Base-by-base conservation (phyloP, 2,329 filamentous ascomycete species). In the Xylariaceae sp. region DNA sequence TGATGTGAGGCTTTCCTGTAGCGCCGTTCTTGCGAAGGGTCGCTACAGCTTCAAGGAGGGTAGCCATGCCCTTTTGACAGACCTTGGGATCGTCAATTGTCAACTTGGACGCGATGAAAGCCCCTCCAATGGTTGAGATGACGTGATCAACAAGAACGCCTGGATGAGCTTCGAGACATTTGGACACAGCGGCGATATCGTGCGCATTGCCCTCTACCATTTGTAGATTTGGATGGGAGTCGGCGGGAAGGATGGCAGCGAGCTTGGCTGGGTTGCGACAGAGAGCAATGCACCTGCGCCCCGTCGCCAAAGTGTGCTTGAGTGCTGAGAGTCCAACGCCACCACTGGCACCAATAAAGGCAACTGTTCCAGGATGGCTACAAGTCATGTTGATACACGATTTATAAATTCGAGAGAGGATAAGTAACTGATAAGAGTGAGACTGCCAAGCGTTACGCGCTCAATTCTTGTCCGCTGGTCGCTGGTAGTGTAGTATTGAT, bases 331-430 rank as follows among this genome's bases (percentile, higher is more conserved):
- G 71, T 48, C 74, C 77, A 52, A 71, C 72, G 43, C 79, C 80
- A 31, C 71, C 73, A 31, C 75, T 81, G 38, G 79, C 76, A 50
- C 80, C 80, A 46, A 83, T 71, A 67, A 83, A 80, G 47, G 76
- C 71, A 45, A 81, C 62, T 1, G 76, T 73, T 56, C 76, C 71
- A 5, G n/a, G 31, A 2, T 42, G 47, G 42, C 48, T 16, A 17
- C 33, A 40, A 33, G 48, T 18, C 50, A 56, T 54, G 4, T 38
- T 38, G 34, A 16, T 38, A 16, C 12, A 17, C 22, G 22, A 28
- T 28, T 28, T 28, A 7, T 28, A 28, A 5, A 28, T 5, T 7
- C 22, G 22, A 28, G 22, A 28, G 22, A 28, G 22, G 22, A 7
- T 7, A 7, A 28, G 22, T 28, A 7, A 7, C 4, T 28, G 22